phyloP scores from a whole-genome alignment of 139 green algal genomes.

The Chlamydomonas eustigma region DNA sequence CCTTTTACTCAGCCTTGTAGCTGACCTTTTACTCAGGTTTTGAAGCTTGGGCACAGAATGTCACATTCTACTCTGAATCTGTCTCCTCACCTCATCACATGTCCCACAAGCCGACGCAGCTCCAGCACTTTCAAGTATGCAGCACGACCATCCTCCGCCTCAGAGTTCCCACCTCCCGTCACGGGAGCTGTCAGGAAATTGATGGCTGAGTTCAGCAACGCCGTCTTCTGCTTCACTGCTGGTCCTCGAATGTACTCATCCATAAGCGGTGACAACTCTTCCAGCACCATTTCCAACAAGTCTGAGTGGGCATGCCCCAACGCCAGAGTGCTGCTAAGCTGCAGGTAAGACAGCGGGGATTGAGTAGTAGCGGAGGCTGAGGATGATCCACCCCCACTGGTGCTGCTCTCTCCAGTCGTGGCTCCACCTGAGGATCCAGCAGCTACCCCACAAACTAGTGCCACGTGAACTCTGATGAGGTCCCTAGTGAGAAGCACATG shows the following conservation, averaged over 20 bases:
- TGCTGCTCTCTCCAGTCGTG: neutral
- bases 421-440: neutral
- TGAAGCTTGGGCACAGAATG: no score
- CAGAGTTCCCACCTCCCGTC: neutral
- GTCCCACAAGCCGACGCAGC: constrained; percentile 12
- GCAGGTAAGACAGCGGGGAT: no score
- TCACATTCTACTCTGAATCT: no score
- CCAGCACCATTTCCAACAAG: constrained; percentile 33
- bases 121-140: neutral
- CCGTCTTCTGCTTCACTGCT: constrained; percentile 1
- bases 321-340: constrained; percentile 50
- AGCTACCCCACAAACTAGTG: neutral
- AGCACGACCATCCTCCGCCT: constrained; percentile 11
- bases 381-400: neutral
- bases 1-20: no score
- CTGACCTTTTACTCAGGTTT: no score
- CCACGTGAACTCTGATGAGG: constrained; percentile 12
- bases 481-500: neutral
- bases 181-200: neutral
- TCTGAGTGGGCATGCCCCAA: constrained; percentile 59
- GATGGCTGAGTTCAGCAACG: constrained; percentile 4
- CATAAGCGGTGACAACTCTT: constrained; percentile 29
- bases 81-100: constrained; percentile 47
- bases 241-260: constrained; percentile 21
- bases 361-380: no score